A percentile compares a stretch with the other conserved stretches of the same genome.
Conservation (phyloP, 441 rosid species). For the Populus trichocarpa region DNA sequence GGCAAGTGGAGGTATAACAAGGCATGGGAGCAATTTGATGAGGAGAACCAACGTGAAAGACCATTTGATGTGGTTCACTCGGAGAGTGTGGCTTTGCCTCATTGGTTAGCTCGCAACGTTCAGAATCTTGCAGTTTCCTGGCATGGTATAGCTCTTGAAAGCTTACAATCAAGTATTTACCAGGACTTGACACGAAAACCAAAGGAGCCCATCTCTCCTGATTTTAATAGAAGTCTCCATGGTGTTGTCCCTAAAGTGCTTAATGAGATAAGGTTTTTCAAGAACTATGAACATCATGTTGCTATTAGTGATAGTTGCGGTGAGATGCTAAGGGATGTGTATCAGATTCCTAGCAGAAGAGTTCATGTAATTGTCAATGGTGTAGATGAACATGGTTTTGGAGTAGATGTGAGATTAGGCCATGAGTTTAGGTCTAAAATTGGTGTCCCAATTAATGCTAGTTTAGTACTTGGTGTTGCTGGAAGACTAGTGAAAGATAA, state of each 20-base stretch:
- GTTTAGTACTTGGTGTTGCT: slow-evolving; percentile 69
- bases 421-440: slow-evolving; percentile 48
- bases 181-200: slow-evolving; percentile 73
- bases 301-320: slow-evolving; percentile 95
- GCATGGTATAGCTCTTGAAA: slow-evolving; percentile 93
- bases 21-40: slow-evolving; percentile 77
- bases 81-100: slow-evolving; percentile 88
- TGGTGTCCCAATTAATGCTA: slow-evolving; percentile 52
- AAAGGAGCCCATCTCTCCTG: slow-evolving; percentile 53
- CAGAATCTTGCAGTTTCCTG: slow-evolving; percentile 77
- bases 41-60: slow-evolving; percentile 43
- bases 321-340: slow-evolving; percentile 85
- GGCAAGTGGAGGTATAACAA: slow-evolving; percentile 75
- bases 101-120: slow-evolving; percentile 60
- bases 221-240: slow-evolving; percentile 44
- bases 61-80: slow-evolving; percentile 80
- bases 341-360: slow-evolving; percentile 72
- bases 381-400: slow-evolving; percentile 63
- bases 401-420: slow-evolving; percentile 40
- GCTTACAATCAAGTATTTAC: slow-evolving; percentile 70
- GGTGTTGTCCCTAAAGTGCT: slow-evolving; percentile 74
- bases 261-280: slow-evolving; percentile 82
- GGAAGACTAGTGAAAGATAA: slow-evolving; percentile 89
- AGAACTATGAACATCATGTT: slow-evolving; percentile 68
- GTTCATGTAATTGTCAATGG: slow-evolving; percentile 93